phyloP scores from a whole-genome alignment of 2,329 filamentous ascomycete species.

The Neonectria coccinea region DNA sequence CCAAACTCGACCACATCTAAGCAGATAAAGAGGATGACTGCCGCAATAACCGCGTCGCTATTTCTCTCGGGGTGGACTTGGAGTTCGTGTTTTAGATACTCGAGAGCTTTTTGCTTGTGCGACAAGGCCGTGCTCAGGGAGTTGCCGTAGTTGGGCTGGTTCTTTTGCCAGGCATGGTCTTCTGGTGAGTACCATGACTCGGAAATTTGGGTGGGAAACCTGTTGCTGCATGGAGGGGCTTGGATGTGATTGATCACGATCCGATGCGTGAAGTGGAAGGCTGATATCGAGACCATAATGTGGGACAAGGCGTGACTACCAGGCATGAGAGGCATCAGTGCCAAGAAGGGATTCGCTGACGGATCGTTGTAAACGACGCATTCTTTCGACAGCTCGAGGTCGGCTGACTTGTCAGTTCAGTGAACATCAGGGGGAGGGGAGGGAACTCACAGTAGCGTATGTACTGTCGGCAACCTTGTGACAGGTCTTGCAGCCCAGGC shows the following conservation, averaged over 20 bases:
- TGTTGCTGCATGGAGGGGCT: background rate
- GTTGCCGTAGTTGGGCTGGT: background rate
- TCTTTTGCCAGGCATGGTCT: conserved; percentile 13
- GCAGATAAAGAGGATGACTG: conserved; percentile 24
- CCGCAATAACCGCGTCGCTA: conserved; percentile 21
- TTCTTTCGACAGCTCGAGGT: conserved; percentile 26
- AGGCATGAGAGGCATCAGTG: conserved; percentile 28
- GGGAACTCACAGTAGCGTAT: conserved; percentile 26
- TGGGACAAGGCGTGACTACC: conserved; percentile 20
- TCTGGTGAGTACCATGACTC: conserved; percentile 1
- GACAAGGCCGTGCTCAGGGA: conserved; percentile 16
- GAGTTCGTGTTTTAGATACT: conserved; percentile 14
- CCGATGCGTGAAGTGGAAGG: conserved; percentile 27
- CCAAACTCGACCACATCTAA: conserved; percentile 29
- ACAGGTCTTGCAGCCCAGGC: conserved; percentile 28
- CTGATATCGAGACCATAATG: conserved; percentile 29
- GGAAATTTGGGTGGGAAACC: background rate
- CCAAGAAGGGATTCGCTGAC: conserved; percentile 25
- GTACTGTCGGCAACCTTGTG: conserved; percentile 24
- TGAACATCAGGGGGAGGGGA: background rate
- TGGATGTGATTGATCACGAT: conserved; percentile 11
- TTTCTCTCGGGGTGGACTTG: background rate
- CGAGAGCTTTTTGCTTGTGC: conserved; percentile 24
- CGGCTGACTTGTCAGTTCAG: conserved; percentile 11
- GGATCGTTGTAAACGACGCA: conserved; percentile 29